A percentile compares a stretch with the other conserved stretches of the same genome.
These are phyloP conservation scores for Astrothelium macrocarpum DNA, from an alignment of 495 filamentous ascomycete species.

Conservation along the genomic window DNA sequence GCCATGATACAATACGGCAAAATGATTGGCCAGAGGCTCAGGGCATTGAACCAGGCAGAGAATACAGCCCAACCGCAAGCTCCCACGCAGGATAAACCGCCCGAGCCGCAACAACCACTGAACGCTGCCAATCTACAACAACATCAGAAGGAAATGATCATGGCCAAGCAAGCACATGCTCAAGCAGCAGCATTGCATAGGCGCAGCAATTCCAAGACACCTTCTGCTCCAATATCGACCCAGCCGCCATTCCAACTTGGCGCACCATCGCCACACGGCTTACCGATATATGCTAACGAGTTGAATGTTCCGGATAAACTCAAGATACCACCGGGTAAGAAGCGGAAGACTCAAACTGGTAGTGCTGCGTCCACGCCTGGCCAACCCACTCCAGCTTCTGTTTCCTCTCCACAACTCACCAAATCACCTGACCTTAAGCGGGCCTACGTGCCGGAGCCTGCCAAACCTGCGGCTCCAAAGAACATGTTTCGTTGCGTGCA, in stretches of 20 bases:
- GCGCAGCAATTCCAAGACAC: constrained; percentile 31
- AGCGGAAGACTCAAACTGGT: constrained; percentile 32
- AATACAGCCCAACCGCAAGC: background rate
- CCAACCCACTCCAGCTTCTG: constrained; percentile 19
- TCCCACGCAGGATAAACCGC: background rate
- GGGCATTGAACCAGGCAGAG: background rate
- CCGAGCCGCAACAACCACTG: constrained; percentile 36
- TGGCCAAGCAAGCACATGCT: background rate
- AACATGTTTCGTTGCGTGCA: constrained; percentile 39
- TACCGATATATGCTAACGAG: constrained; percentile 41
- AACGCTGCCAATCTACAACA: constrained; percentile 52
- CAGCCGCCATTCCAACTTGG: constrained; percentile 60
- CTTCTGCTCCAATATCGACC: constrained; percentile 55
- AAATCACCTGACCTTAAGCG: constrained; percentile 12
- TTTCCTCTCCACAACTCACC: constrained; percentile 28
- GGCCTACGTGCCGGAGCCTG: background rate
- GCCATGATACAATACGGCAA: background rate
- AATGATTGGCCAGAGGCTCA: background rate
- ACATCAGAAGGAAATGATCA: constrained; percentile 2
- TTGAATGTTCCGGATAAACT: constrained; percentile 44
- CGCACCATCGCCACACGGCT: constrained; percentile 60
- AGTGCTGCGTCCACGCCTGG: constrained; percentile 24
- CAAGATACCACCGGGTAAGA: constrained; percentile 46
- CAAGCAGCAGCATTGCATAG: background rate
- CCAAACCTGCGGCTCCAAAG: constrained; percentile 30